These are phyloP conservation scores for Camelina hispida DNA, from an alignment of 345 rosid genomes.

Conservation along the genomic window DNA sequence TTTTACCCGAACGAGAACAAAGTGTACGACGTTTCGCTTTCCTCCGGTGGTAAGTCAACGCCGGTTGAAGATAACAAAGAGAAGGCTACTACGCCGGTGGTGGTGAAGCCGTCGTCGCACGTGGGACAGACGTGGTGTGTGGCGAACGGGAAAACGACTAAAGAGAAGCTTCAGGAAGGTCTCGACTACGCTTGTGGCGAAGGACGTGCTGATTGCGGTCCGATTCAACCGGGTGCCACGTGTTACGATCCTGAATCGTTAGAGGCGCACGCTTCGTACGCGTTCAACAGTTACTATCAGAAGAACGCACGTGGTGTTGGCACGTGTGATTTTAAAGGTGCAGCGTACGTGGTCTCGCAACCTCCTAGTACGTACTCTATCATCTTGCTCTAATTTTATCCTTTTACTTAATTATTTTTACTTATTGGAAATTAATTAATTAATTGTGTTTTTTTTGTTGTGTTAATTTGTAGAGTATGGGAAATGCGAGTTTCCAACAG, in stretches of 20 bases:
- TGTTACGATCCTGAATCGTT: conserved; percentile 76
- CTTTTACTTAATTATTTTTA: too few species aligned
- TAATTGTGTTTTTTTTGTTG: neutral
- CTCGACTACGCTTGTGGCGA: conserved; percentile 89
- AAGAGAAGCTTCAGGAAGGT: conserved; percentile 65
- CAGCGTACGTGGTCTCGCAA: conserved; percentile 79
- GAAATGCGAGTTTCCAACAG: conserved; percentile 66
- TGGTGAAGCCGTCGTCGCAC: conserved; percentile 14
- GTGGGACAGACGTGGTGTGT: conserved; percentile 89
- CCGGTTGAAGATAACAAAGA: conserved; percentile 44
- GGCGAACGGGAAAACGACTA: conserved; percentile 56
- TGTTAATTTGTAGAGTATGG: conserved; percentile 54
- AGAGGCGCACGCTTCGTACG: conserved; percentile 91
- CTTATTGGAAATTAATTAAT: neutral
- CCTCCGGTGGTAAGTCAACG: conserved; percentile 29
- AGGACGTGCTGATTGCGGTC: conserved; percentile 91
- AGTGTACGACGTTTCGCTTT: conserved; percentile 76
- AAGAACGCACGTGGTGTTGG: conserved; percentile 74
- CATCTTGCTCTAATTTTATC: too few species aligned
- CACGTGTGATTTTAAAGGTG: conserved; percentile 79
- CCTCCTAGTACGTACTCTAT: conserved; percentile 64
- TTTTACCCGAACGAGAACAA: conserved; percentile 76
- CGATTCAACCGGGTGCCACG: conserved; percentile 78
- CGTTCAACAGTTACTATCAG: conserved; percentile 96
- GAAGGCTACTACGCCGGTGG: conserved; percentile 52